A percentile compares a stretch with the other conserved stretches of the same genome.
Conservation (phyloP, 805 yeast species). For the Metschnikowia lunata region DNA sequence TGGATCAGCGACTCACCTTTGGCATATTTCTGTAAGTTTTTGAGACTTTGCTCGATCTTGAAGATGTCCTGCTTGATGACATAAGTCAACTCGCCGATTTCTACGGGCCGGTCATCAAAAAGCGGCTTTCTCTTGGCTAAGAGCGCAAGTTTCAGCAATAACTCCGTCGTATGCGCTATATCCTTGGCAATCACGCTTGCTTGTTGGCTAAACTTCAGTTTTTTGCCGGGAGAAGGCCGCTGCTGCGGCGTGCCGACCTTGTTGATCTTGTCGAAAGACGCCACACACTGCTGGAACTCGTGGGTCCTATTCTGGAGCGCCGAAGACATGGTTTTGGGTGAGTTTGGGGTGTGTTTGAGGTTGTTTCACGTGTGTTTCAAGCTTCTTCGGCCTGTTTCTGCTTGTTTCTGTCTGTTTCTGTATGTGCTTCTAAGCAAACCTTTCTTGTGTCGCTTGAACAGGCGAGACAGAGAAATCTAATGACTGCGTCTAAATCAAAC, state of each 20-base stretch:
- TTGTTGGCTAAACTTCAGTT: constrained; percentile 44
- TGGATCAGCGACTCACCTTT: constrained; percentile 40
- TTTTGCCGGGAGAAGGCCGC: constrained; percentile 26
- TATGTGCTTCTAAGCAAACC: too few species aligned
- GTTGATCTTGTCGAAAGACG: constrained; percentile 62
- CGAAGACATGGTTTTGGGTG: constrained; percentile 10
- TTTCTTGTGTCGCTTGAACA: too few species aligned
- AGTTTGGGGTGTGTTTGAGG: not conserved
- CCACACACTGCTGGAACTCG: constrained; percentile 90
- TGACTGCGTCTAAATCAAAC: too few species aligned
- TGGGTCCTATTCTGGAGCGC: constrained; percentile 75
- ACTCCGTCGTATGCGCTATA: constrained; percentile 77
- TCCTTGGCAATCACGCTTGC: constrained; percentile 87
- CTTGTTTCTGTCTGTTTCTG: not conserved
- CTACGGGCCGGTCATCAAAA: constrained; percentile 91
- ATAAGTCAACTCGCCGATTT: constrained; percentile 86
- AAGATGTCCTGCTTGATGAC: constrained; percentile 84
- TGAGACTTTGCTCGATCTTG: constrained; percentile 67
- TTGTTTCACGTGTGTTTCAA: constrained; percentile 3
- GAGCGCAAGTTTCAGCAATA: constrained; percentile 73
- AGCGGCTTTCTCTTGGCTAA: constrained; percentile 87
- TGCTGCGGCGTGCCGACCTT: constrained; percentile 29
- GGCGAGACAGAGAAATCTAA: too few species aligned
- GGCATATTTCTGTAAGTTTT: constrained; percentile 53
- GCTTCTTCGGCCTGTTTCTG: not conserved